Evolutionary conservation across 768 basidiomycete species (phyloP), one percentile per base, ranked within the genome.

Genomic region (Macrolepiota dolichaula): DNA sequence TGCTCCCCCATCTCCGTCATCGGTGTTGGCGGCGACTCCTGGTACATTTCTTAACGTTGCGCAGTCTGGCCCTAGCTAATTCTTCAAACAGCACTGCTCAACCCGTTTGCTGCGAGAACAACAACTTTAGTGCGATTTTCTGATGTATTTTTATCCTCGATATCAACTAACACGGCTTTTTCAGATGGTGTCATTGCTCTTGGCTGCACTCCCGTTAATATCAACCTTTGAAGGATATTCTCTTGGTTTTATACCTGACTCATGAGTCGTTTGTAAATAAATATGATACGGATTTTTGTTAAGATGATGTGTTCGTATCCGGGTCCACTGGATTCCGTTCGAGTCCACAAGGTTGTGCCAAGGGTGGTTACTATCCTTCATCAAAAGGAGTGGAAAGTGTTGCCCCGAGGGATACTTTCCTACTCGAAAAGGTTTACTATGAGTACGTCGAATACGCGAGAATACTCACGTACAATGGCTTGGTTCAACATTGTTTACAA

Each of bases 71-170:
- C 1, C 44, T 5, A 6, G 32, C 55, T 38, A 24, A 54, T 36
- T 25, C 44, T 38, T 37, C 50, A 9, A 46, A 36, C 44, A 72
- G 71, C 65, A 46, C 68, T 59, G 63, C 67, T 29, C 70, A 73
- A 59, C 59, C 72, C 27, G 71, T 72, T 55, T 74, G 73, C 70
- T 74, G 73, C 68, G 62, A 63, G 24, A 61, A 70, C 63, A 71
- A 72, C 65, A 65, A 40, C 49, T 74, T 71, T 70, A 64, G 73
- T 74, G 67, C 63, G 72, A 51, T n/a, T 61, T 22, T 1, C 25
- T 27, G 19, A 3, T 19, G 12, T 27, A 12, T 11, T 49, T 24
- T 22, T 24, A 22, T 50, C 25, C 24, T n/a, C n/a, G n/a, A n/a
- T n/a, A 46, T 57, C 19, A 55, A 38, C 51, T 54, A 36, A 50